Base-by-base conservation (phyloP, 2,329 filamentous ascomycete species). In the Fusarium haematococcum region DNA sequence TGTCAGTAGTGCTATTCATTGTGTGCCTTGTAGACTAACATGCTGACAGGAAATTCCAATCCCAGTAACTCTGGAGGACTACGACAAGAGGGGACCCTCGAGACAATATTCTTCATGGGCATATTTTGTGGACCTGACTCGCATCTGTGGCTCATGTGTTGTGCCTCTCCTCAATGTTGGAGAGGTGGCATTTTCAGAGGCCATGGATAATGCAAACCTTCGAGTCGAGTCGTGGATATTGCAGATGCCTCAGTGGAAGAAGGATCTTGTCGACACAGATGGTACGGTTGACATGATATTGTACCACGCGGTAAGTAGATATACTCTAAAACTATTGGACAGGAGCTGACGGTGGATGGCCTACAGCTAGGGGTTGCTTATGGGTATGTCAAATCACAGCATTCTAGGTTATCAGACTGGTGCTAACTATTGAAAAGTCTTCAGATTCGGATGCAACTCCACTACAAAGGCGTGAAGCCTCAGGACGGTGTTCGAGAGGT, bases 241-340 rank as follows among this genome's bases (percentile, higher is more conserved):
- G 6, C 66, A 66, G 25, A 56, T 79, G 11, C 70, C 45, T 1
- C 6, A 61, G 2, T 66, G 66, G 57, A 79, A 73, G 43, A 71
- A 59, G 43, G 57, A 76, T 5, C 37, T 69, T 9, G 50, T 77
- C 14, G 70, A 73, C 23, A 16, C 65, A 18, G 48, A 75, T 6
- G 77, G 77, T 18, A 67, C 66, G 30, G 63, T 68, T 16, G 77
- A 79, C 33, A 66, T 77, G 68, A 68, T 79, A 52, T 32, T 79
- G 16, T 79, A 76, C 48, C 76, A 75, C 57, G 72, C 77, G 16
- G 77, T 79, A 69, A 71, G 77, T 67, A 30, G 41, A 52, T 45
- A 3, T 27, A 41, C 16, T n/a, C 5, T 39, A 6, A 1, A n/a
- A 20, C 4, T 27, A 16, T 45, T 57, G 18, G 25, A 16, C 63